phyloP scores from a whole-genome alignment of 768 basidiomycete species.

The Calocera cornea region DNA sequence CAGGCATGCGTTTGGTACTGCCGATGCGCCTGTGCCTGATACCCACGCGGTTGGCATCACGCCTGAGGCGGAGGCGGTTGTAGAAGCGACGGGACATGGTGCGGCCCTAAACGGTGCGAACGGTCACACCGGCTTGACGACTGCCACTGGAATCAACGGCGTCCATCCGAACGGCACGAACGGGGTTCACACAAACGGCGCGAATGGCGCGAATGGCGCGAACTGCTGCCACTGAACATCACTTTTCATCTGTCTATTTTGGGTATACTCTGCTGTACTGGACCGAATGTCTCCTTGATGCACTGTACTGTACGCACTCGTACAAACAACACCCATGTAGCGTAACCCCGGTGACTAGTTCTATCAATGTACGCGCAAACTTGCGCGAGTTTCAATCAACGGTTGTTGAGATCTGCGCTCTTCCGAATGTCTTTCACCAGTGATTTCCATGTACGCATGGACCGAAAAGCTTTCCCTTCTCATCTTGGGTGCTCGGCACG shows the following conservation, averaged over 20 bases:
- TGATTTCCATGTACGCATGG: too few relatives aligned
- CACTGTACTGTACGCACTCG: not conserved
- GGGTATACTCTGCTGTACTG: not conserved
- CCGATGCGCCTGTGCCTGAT: not conserved
- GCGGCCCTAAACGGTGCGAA: too few relatives aligned
- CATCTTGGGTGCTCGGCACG: too few relatives aligned
- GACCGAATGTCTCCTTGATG: not conserved
- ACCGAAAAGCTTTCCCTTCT: too few relatives aligned
- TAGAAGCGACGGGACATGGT: not conserved
- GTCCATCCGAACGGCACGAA: not conserved
- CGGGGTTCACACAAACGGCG: not conserved
- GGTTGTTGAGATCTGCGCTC: too few relatives aligned
- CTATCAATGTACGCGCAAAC: not conserved
- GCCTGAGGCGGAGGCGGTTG: not conserved
- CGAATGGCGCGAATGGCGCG: not conserved
- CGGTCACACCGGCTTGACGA: too few relatives aligned
- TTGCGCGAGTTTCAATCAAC: too few relatives aligned
- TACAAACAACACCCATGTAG: not conserved
- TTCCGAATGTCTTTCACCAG: too few relatives aligned
- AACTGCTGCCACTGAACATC: not conserved
- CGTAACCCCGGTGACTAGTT: not conserved
- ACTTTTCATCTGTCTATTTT: not conserved
- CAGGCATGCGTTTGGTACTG: slow-evolving; percentile 39
- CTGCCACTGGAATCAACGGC: too few relatives aligned
- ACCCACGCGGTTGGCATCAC: not conserved